Base-by-base conservation (phyloP, 1,284 basidiomycete species). In the Sanguinoderma infundibulare region DNA sequence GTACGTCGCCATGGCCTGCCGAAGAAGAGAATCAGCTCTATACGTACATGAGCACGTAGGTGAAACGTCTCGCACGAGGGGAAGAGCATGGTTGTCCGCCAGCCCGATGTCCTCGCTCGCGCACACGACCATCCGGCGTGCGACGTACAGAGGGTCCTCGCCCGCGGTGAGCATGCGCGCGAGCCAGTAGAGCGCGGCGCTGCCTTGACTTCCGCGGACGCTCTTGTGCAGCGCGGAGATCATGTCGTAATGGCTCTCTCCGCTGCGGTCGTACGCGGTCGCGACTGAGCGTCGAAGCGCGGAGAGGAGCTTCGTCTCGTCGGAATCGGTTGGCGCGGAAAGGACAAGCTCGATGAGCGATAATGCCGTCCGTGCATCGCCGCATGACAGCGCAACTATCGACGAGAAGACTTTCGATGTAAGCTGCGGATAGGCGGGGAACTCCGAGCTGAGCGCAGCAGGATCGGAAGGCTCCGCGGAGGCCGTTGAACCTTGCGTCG, bases 181-280 rank as follows among this genome's bases (percentile, higher is more conserved):
- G 7, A 95, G 81, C 94, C 94, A 97, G 75, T 96, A 97, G 78
- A 97, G 79, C 7, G 93, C 93, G 0, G 93, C 95, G 67, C 86
- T 84, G 1, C 89, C 86, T 67, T 95, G 86, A 55, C 87, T 87
- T 7, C 94, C 94, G 44, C 95, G 83, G 34, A 97, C 85, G 62
- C 87, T 87, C 74, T 97, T 97, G 77, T 97, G 95, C 67, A 95
- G 76, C 6, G 94, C 94, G 32, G 87, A 91, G 67, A 97, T 96
- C 82, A 94, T 89, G 73, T 96, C 92, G 74, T 95, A 96, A 64
- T 85, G 84, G 67, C 84, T 83, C 64, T 94, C 93, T 1, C 91
- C 90, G 2, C 83, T 85, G 49, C 92, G 83, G 71, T 94, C 91
- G 69, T 93, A 94, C 14, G 83, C 82, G 9, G 81, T 81, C 5